Conservation (phyloP, 345 rosid species). For the Sisymbrium irio region DNA sequence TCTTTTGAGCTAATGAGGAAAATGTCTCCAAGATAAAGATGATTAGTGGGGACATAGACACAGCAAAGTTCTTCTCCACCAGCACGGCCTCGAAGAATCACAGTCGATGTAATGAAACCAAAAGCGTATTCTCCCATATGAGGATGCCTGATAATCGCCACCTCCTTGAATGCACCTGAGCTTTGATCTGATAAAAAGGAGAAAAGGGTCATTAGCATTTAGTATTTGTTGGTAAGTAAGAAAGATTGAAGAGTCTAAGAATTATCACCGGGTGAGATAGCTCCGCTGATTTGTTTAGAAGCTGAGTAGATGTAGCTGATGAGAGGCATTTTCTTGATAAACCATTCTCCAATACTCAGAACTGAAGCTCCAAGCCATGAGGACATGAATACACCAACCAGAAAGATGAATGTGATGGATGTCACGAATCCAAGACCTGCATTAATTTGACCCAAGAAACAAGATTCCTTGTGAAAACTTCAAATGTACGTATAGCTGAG, state of each 20-base stretch:
- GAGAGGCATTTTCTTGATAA: conserved; percentile 76
- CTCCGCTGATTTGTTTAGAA: conserved; percentile 76
- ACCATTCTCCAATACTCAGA: conserved; percentile 70
- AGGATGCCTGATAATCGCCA: conserved; percentile 72
- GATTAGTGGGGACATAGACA: conserved; percentile 65
- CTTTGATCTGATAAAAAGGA: conserved; percentile 52
- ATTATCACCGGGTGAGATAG: conserved; percentile 62
- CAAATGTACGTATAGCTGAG: background rate
- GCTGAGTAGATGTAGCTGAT: conserved; percentile 70
- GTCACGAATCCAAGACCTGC: conserved; percentile 55
- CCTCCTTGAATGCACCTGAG: conserved; percentile 74
- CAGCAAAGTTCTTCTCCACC: conserved; percentile 67
- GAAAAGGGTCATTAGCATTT: background rate
- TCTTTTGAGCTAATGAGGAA: conserved; percentile 60
- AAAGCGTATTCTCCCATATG: conserved; percentile 64
- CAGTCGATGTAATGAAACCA: conserved; percentile 65
- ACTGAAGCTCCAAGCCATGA: conserved; percentile 80
- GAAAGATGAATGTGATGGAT: conserved; percentile 68
- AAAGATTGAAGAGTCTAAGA: background rate
- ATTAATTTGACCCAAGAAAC: background rate
- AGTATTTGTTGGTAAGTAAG: background rate
- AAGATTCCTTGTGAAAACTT: background rate
- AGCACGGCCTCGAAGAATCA: conserved; percentile 52
- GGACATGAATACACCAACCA: conserved; percentile 72
- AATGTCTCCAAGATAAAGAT: conserved; percentile 66